phyloP scores from a whole-genome alignment of 2,329 filamentous ascomycete species.

The Whalleya microplaca region DNA sequence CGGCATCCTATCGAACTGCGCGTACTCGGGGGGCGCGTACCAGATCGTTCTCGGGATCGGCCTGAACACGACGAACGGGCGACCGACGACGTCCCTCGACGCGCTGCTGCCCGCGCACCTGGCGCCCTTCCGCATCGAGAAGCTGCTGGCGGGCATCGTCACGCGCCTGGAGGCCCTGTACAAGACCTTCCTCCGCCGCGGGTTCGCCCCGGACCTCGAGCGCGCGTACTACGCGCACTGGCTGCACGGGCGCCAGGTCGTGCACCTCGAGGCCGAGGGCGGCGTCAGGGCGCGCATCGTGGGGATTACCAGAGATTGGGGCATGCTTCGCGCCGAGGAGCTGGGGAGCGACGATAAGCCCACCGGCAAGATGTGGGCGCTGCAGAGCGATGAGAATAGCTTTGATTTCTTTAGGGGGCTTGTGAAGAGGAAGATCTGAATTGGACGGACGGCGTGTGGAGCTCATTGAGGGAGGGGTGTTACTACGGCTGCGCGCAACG shows the following conservation, averaged over 20 bases:
- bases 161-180: constrained; percentile 80
- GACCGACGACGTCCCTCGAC: constrained; percentile 85
- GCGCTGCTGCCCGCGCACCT: constrained; percentile 63
- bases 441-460: neutral
- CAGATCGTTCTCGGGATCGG: constrained; percentile 86
- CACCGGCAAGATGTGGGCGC: constrained; percentile 77
- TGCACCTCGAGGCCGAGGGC: constrained; percentile 79
- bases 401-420: constrained; percentile 96
- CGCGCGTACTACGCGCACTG: constrained; percentile 78
- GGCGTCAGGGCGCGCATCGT: constrained; percentile 76
- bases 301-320: constrained; percentile 92
- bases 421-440: constrained; percentile 74
- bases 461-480: no score
- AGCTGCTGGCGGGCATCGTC: constrained; percentile 79
- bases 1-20: constrained; percentile 88
- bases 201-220: constrained; percentile 77
- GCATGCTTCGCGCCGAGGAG: constrained; percentile 83
- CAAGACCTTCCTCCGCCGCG: constrained; percentile 70
- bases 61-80: constrained; percentile 80
- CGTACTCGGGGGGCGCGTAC: constrained; percentile 76
- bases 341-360: constrained; percentile 70
- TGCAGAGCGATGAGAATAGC: constrained; percentile 97
- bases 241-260: constrained; percentile 77
- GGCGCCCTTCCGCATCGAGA: constrained; percentile 71
- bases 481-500: no score